Evolutionary conservation across 2,329 filamentous ascomycete genomes (phyloP).

Genomic region (Fusarium metavorans): DNA sequence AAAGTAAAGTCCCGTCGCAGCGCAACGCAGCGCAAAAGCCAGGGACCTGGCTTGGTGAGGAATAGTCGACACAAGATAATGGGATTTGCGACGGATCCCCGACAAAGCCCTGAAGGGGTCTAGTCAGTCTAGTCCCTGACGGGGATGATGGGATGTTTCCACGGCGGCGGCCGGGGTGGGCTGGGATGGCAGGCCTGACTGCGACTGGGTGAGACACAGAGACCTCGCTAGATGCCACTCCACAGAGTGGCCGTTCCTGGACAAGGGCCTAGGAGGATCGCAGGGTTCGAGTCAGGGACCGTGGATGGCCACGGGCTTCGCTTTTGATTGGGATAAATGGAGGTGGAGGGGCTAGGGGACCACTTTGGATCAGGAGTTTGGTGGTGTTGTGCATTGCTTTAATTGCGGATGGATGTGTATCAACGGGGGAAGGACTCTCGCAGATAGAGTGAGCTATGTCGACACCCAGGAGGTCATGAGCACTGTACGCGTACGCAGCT

Average conservation of each 20-base stretch:
- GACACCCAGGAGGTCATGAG: neutral
- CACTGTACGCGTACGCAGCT: neutral
- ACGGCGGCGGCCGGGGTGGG: slow-evolving; percentile 32
- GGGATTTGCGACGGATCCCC: slow-evolving; percentile 38
- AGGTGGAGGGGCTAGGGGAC: slow-evolving; percentile 6
- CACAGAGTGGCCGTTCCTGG: slow-evolving; percentile 44
- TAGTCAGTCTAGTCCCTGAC: slow-evolving; percentile 38
- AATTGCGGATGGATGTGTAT: slow-evolving; percentile 27
- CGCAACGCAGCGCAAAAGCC: slow-evolving; percentile 4
- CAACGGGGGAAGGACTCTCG: neutral
- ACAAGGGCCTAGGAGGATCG: slow-evolving; percentile 31
- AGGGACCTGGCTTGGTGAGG: slow-evolving; percentile 3
- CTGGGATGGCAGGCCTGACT: slow-evolving; percentile 30
- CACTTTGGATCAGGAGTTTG: slow-evolving; percentile 39
- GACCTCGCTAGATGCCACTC: slow-evolving; percentile 28
- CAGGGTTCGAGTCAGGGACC: slow-evolving; percentile 45
- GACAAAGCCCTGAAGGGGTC: slow-evolving; percentile 25
- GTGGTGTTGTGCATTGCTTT: slow-evolving; percentile 40
- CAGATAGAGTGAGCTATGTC: neutral
- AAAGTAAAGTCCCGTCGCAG: slow-evolving; percentile 12
- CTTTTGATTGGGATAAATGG: slow-evolving; percentile 29
- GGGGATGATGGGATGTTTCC: slow-evolving; percentile 42
- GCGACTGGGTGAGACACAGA: slow-evolving; percentile 28
- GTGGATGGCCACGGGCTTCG: slow-evolving; percentile 27
- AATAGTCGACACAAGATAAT: slow-evolving; percentile 13